Conservation (phyloP, 495 filamentous ascomycete genomes). For the Lasiosphaeris hirsuta region DNA sequence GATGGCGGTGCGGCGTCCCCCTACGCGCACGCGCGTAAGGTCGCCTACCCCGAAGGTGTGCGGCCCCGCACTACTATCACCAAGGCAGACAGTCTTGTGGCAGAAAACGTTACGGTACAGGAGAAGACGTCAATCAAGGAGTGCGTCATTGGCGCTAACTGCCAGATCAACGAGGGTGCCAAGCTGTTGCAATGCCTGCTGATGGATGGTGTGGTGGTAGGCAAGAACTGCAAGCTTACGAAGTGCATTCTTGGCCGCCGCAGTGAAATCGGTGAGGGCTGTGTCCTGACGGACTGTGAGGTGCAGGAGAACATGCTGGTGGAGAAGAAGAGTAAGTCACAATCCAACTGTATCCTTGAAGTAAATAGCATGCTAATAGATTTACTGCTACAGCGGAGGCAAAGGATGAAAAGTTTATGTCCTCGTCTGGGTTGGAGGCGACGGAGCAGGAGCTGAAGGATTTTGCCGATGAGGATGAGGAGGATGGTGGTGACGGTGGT, state of each 20-base stretch:
- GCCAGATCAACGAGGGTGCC: conserved; percentile 76
- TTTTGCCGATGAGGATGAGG: conserved; percentile 31
- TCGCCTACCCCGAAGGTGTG: conserved; percentile 74
- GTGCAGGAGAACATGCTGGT: conserved; percentile 85
- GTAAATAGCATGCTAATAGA: too few species aligned
- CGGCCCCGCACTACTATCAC: conserved; percentile 73
- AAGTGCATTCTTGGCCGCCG: conserved; percentile 78
- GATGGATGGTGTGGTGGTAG: conserved; percentile 86
- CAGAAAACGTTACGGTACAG: conserved; percentile 79
- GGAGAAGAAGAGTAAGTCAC: conserved; percentile 64
- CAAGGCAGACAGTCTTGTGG: conserved; percentile 71
- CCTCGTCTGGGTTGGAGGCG: conserved; percentile 70
- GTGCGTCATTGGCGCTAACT: conserved; percentile 79
- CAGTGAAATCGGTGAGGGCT: conserved; percentile 71
- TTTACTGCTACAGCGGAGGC: conserved; percentile 54
- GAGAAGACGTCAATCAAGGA: conserved; percentile 85
- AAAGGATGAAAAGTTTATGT: conserved; percentile 83
- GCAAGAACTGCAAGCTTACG: conserved; percentile 69
- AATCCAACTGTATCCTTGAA: background rate
- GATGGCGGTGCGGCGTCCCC: conserved; percentile 57
- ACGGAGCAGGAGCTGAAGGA: conserved; percentile 51
- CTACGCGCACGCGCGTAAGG: conserved; percentile 71
- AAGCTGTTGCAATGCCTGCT: conserved; percentile 76
- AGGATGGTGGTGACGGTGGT: conserved; percentile 18
- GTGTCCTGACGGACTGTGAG: conserved; percentile 78